These are phyloP conservation scores for Oryza punctata DNA, from an alignment of 176 grass and related monocot genomes.

Conservation along the genomic window DNA sequence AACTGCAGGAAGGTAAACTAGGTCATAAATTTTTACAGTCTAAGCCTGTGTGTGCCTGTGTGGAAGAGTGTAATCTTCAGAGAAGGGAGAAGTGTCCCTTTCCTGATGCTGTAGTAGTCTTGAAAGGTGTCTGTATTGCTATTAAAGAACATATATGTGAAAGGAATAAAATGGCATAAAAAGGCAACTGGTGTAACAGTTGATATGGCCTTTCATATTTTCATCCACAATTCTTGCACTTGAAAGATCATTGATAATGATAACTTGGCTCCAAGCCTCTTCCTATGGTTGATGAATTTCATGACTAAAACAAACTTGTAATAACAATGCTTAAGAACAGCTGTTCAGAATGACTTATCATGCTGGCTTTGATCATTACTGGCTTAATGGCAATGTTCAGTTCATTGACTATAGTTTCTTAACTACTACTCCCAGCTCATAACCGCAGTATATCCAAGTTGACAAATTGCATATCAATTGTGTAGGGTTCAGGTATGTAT, in stretches of 20 bases:
- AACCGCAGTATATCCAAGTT: neutral
- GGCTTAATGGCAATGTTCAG: neutral
- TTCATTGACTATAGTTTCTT: neutral
- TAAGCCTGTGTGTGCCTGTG: neutral
- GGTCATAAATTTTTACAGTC: constrained; percentile 17
- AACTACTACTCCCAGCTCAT: neutral
- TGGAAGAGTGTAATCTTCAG: neutral
- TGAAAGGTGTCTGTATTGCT: neutral
- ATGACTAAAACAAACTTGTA: neutral
- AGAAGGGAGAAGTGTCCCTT: constrained; percentile 25
- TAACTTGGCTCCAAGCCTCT: neutral
- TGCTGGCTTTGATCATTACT: too few species aligned
- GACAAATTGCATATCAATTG: neutral
- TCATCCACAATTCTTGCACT: neutral
- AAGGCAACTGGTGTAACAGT: constrained; percentile 10
- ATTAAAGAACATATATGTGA: neutral
- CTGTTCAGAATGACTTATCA: neutral
- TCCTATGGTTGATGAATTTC: neutral
- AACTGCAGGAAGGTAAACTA: neutral
- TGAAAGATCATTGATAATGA: neutral
- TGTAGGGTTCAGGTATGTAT: neutral
- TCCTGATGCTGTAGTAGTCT: neutral
- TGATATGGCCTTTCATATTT: constrained; percentile 2
- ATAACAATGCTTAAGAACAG: neutral
- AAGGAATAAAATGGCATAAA: constrained; percentile 5